These are phyloP conservation scores for Lactifluus rugatus DNA, from an alignment of 768 basidiomycete species.

Conservation along the genomic window DNA sequence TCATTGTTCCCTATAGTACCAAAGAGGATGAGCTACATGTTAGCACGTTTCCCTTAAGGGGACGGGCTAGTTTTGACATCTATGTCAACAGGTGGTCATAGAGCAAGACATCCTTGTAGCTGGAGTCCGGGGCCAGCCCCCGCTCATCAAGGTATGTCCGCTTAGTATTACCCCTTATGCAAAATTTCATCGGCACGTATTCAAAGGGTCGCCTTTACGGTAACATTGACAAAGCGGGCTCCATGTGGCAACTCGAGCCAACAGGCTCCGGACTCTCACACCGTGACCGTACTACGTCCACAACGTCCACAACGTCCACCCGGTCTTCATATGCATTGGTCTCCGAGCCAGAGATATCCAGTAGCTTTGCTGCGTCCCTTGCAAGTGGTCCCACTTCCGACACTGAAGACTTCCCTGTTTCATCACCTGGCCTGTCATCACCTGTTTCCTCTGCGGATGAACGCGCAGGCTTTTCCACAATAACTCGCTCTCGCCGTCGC, in stretches of 20 bases:
- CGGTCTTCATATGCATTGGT: slow-evolving; percentile 75
- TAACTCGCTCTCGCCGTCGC: slow-evolving; percentile 10
- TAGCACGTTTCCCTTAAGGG: background rate
- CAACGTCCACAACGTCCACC: slow-evolving; percentile 64
- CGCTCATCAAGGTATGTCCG: slow-evolving; percentile 57
- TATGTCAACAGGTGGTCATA: slow-evolving; percentile 49
- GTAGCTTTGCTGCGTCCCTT: slow-evolving; percentile 74
- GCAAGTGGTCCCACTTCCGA: slow-evolving; percentile 69
- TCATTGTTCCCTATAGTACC: slow-evolving; percentile 63
- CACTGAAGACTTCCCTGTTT: slow-evolving; percentile 45
- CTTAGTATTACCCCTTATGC: background rate
- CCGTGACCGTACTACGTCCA: slow-evolving; percentile 67
- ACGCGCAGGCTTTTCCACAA: slow-evolving; percentile 17
- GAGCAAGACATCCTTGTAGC: slow-evolving; percentile 65
- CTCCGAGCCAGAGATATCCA: slow-evolving; percentile 79
- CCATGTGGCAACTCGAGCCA: slow-evolving; percentile 77
- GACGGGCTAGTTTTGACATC: slow-evolving; percentile 1
- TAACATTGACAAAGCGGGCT: slow-evolving; percentile 52
- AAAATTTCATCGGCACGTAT: background rate
- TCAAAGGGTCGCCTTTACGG: slow-evolving; percentile 65
- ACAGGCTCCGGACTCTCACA: slow-evolving; percentile 41
- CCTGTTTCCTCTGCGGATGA: slow-evolving; percentile 50
- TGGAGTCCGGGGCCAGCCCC: slow-evolving; percentile 57
- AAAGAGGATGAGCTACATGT: slow-evolving; percentile 61
- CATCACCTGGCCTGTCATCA: slow-evolving; percentile 54